Percentiles rank a stretch among this genome's conserved stretches.
These are phyloP conservation scores for Cymbopogon flexuosus DNA, from an alignment of 202 grass and related monocot genomes.

Conservation along the genomic window DNA sequence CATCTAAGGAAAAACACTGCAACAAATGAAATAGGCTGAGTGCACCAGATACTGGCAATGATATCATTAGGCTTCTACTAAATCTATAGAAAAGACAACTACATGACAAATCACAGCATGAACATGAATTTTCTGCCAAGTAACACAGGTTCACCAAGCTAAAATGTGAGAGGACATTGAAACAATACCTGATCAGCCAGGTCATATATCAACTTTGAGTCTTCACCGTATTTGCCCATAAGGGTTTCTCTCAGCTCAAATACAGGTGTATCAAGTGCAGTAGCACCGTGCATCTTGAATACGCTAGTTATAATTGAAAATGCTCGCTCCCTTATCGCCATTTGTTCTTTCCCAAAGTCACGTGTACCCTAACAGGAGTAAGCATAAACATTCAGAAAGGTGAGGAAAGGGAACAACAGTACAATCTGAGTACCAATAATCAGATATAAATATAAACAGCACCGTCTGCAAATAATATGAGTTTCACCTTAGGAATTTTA, in stretches of 20 bases:
- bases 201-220: slow-evolving; percentile 96
- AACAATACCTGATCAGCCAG: slow-evolving; percentile 90
- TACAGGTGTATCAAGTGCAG: slow-evolving; percentile 93
- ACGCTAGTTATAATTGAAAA: slow-evolving; percentile 85
- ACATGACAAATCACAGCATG: background rate
- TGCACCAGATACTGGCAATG: background rate
- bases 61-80: background rate
- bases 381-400: background rate
- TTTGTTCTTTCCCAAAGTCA: slow-evolving; percentile 92
- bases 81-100: background rate
- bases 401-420: background rate
- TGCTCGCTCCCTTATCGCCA: slow-evolving; percentile 87
- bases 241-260: slow-evolving; percentile 98
- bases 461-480: background rate
- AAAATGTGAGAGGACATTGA: background rate
- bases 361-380: slow-evolving; percentile 67
- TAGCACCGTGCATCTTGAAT: slow-evolving; percentile 95
- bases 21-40: slow-evolving; percentile 6
- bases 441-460: slow-evolving; percentile 4
- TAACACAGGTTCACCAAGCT: background rate
- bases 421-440: background rate
- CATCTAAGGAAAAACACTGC: background rate
- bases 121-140: background rate
- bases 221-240: slow-evolving; percentile 99
- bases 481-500: slow-evolving; percentile 94